A percentile compares a stretch with the other conserved stretches of the same genome.
phyloP scores from a whole-genome alignment of 2,329 filamentous ascomycete species.

The Colletotrichum graminicola region DNA sequence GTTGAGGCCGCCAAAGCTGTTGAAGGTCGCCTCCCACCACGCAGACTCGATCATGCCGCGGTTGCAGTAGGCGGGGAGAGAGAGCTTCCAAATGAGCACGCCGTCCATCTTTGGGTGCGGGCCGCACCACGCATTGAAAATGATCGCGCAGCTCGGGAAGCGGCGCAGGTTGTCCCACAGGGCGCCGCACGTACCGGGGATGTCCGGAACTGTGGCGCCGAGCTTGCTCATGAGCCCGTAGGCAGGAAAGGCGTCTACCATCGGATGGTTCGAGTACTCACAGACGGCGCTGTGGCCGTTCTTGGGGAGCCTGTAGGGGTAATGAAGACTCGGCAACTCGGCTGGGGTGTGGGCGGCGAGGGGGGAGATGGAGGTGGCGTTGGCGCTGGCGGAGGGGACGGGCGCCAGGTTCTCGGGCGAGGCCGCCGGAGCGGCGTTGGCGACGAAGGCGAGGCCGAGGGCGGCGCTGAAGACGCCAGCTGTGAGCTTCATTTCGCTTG shows the following conservation, averaged over 20 bases:
- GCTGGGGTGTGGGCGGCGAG: background rate
- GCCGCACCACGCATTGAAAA: background rate
- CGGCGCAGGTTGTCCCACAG: background rate
- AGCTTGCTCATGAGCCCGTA: background rate
- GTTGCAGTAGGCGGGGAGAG: background rate
- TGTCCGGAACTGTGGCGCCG: background rate
- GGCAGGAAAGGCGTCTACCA: too few relatives aligned
- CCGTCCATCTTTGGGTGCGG: background rate
- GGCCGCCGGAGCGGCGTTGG: background rate
- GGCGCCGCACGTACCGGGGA: background rate
- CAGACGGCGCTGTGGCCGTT: background rate
- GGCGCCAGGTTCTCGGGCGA: background rate
- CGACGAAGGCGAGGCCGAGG: background rate
- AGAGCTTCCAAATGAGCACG: background rate
- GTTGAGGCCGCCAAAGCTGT: background rate
- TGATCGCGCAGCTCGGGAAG: background rate
- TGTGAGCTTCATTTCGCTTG: background rate
- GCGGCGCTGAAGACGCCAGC: background rate
- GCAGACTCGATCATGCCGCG: background rate
- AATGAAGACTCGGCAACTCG: background rate
- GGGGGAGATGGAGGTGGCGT: background rate
- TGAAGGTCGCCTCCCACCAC: constrained; percentile 5
- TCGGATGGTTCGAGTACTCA: fast-evolving
- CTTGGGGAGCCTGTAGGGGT: fast-evolving
- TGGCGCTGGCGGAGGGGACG: background rate